Percentiles rank a stretch among this genome's conserved stretches.
Conservation (phyloP, 345 rosid genomes). For the Eucalyptus regnans region DNA sequence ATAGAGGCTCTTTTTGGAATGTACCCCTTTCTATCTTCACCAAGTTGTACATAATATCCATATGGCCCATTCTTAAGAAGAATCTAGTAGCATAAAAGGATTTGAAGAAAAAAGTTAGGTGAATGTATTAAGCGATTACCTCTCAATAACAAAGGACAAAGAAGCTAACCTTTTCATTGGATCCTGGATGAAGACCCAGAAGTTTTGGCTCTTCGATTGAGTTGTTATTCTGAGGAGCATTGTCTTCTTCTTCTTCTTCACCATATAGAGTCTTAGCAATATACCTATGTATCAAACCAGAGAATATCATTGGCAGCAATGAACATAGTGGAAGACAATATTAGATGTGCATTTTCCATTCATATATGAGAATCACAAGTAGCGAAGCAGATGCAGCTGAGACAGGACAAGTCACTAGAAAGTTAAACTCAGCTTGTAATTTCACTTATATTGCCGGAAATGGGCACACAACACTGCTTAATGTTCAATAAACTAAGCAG, state of each 20-base stretch:
- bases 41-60: constrained; percentile 88
- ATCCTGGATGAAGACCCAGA: constrained; percentile 70
- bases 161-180: constrained; percentile 70
- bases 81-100: constrained; percentile 25
- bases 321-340: not conserved
- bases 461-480: not conserved
- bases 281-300: constrained; percentile 31
- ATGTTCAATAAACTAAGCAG: not conserved
- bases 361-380: not conserved
- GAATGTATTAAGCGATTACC: not conserved
- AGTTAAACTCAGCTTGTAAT: not conserved
- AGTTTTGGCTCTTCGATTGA: constrained; percentile 69
- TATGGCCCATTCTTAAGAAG: constrained; percentile 90
- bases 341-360: not conserved
- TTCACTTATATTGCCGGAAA: not conserved
- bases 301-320: not conserved
- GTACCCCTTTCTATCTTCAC: constrained; percentile 71
- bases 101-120: not conserved
- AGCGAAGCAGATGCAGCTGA: not conserved
- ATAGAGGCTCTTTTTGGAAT: constrained; percentile 68
- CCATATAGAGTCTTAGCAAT: constrained; percentile 83
- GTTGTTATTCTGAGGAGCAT: constrained; percentile 28
- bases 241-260: constrained; percentile 42
- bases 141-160: not conserved
- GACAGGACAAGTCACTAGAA: not conserved